Evolutionary conservation across 768 basidiomycete genomes (phyloP).

Genomic region (Mycena maculata): DNA sequence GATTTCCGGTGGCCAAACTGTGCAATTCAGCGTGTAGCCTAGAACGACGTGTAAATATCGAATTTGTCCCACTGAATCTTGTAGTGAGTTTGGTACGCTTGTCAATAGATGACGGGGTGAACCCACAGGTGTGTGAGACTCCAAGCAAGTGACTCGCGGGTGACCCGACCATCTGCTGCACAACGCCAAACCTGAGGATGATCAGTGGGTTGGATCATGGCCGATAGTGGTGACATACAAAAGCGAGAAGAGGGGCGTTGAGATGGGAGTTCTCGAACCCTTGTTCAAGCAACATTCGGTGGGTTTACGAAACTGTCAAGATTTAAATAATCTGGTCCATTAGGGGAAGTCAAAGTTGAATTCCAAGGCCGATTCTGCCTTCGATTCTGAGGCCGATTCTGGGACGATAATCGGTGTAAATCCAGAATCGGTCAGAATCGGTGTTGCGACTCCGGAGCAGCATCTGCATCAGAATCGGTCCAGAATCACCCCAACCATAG

Average conservation of each 20-base stretch:
- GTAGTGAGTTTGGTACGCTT: background rate
- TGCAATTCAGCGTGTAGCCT: constrained; percentile 27
- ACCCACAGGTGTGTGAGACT: constrained; percentile 26
- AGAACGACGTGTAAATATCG: constrained; percentile 32
- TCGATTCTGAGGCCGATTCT: too few relatives aligned
- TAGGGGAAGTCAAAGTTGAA: too few relatives aligned
- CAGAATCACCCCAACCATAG: too few relatives aligned
- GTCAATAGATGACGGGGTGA: background rate
- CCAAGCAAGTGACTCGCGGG: constrained; percentile 4
- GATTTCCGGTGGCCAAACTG: constrained; percentile 15
- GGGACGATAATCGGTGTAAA: too few relatives aligned
- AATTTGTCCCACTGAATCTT: constrained; percentile 15
- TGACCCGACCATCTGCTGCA: constrained; percentile 10
- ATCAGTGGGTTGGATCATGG: background rate
- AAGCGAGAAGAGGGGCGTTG: constrained; percentile 23
- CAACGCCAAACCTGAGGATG: constrained; percentile 21
- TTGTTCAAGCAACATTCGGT: too few relatives aligned
- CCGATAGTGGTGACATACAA: constrained; percentile 14
- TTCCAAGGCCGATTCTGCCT: too few relatives aligned
- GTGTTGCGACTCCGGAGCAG: too few relatives aligned
- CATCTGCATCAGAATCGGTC: too few relatives aligned
- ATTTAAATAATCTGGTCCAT: too few relatives aligned
- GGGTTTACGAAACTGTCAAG: too few relatives aligned
- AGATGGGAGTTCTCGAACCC: background rate
- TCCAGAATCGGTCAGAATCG: too few relatives aligned